A percentile compares a stretch with the other conserved stretches of the same genome.
Evolutionary conservation across 148 eudicot genomes (phyloP).

Genomic region (Rheum nobile): DNA sequence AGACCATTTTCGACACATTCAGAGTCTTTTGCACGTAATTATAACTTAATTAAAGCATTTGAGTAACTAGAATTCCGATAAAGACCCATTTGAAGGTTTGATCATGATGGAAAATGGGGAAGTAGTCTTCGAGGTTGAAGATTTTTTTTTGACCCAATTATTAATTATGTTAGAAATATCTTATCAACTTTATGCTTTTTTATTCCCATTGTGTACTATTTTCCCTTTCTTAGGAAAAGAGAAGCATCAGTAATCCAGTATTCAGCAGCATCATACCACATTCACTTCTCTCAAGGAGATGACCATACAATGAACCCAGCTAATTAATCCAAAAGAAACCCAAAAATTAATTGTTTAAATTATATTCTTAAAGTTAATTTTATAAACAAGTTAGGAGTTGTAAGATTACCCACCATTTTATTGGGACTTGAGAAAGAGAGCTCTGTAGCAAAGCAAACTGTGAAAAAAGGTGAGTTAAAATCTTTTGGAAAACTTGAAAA

Average conservation of each 20-base stretch:
- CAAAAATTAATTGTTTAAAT: not conserved
- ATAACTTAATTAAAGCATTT: not conserved
- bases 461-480: not conserved
- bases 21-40: no score
- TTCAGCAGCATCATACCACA: not conserved
- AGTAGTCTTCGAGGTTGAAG: constrained; percentile 8
- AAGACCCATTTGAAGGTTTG: not conserved
- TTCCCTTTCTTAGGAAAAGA: constrained; percentile 2
- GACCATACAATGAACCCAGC: not conserved
- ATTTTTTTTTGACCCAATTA: constrained; percentile 6
- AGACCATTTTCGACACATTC: no score
- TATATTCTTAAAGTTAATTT: not conserved
- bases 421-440: constrained; percentile 7
- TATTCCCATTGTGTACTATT: constrained; percentile 2
- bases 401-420: constrained; percentile 6
- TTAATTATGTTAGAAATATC: not conserved
- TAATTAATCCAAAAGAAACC: not conserved
- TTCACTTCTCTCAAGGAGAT: constrained; percentile 6
- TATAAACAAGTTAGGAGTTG: not conserved
- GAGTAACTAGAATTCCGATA: constrained; percentile 6
- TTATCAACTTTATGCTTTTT: constrained; percentile 6
- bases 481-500: not conserved
- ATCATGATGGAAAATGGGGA: not conserved
- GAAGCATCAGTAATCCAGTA: not conserved
- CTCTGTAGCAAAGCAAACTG: not conserved